Percentiles rank a stretch among this genome's conserved stretches.
Evolutionary conservation across 78 protist species (phyloP).

Genomic region (Neovahlkampfia damariscottae): DNA sequence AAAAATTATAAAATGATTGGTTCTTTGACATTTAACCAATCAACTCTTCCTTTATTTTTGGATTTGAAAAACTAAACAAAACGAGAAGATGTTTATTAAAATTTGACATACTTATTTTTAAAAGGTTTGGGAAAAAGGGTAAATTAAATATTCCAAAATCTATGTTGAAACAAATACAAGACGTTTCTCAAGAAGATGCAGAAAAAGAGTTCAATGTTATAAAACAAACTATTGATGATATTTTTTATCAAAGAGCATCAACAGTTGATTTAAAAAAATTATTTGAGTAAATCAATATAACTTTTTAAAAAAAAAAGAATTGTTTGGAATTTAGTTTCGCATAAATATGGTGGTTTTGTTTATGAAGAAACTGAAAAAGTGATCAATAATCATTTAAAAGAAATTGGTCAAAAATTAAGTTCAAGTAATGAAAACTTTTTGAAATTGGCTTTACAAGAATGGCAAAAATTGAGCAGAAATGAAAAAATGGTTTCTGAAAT

Average conservation of each 20-base stretch:
- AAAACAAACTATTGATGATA: background rate
- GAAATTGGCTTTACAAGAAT: background rate
- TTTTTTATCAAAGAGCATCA: background rate
- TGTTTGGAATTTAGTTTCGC: background rate
- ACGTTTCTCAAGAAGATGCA: no score
- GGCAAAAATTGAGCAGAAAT: conserved; percentile 8
- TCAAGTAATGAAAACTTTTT: background rate
- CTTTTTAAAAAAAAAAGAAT: background rate
- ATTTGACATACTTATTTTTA: no score
- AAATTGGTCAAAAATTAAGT: background rate
- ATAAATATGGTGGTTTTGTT: conserved; percentile 4
- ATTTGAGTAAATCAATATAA: background rate
- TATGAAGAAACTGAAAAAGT: background rate
- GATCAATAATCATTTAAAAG: background rate
- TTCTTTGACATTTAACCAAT: no score
- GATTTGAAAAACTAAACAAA: no score
- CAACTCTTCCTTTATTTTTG: no score
- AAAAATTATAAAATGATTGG: no score
- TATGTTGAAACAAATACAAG: no score
- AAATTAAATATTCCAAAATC: no score
- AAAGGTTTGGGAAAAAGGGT: no score
- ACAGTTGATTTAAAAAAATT: background rate
- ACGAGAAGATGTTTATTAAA: no score
- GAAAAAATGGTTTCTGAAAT: conserved; percentile 4
- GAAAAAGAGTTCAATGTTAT: no score